Percentiles rank a stretch among this genome's conserved stretches.
Evolutionary conservation across 2,329 filamentous ascomycete species (phyloP).

Genomic region (Ophiocordyceps polyrhachis-furcata): DNA sequence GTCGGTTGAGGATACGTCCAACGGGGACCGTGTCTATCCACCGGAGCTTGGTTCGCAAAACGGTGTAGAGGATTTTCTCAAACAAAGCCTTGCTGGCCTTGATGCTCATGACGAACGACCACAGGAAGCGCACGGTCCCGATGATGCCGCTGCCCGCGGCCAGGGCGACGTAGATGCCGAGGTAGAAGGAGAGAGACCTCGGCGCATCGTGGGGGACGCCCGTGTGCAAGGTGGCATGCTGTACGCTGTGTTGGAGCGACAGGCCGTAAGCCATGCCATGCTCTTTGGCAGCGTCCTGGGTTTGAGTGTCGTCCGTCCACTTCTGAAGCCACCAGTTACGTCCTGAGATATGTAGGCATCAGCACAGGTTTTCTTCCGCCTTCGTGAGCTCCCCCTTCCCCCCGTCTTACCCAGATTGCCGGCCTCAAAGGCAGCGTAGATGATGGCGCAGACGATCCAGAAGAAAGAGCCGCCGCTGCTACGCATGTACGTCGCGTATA

Average conservation of each 20-base stretch:
- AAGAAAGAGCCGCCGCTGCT: constrained; percentile 44
- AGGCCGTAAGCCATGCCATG: constrained; percentile 25
- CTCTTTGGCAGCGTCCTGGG: constrained; percentile 6
- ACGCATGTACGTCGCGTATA: constrained; percentile 51
- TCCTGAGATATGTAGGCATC: constrained; percentile 9
- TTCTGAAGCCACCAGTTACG: constrained; percentile 46
- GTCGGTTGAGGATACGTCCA: constrained; percentile 59
- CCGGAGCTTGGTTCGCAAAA: constrained; percentile 54
- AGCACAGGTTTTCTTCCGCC: background rate
- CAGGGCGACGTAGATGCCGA: constrained; percentile 47
- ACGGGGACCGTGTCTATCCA: constrained; percentile 69
- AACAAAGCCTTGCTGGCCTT: constrained; percentile 52
- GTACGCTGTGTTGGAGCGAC: constrained; percentile 25
- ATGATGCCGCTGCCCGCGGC: constrained; percentile 37
- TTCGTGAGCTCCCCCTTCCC: constrained; percentile 14
- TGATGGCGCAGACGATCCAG: constrained; percentile 34
- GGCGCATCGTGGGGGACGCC: constrained; percentile 12
- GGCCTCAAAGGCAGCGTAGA: constrained; percentile 36
- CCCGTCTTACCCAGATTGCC: constrained; percentile 29
- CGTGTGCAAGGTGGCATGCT: constrained; percentile 19
- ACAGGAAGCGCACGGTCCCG: constrained; percentile 43
- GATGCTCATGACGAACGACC: constrained; percentile 45
- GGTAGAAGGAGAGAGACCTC: constrained; percentile 37
- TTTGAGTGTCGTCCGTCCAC: constrained; percentile 29
- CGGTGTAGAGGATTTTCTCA: constrained; percentile 42